Evolutionary conservation across 2,329 filamentous ascomycete species (phyloP), one percentile per base, ranked within the genome.

Genomic region (Trichoderma harzianum): DNA sequence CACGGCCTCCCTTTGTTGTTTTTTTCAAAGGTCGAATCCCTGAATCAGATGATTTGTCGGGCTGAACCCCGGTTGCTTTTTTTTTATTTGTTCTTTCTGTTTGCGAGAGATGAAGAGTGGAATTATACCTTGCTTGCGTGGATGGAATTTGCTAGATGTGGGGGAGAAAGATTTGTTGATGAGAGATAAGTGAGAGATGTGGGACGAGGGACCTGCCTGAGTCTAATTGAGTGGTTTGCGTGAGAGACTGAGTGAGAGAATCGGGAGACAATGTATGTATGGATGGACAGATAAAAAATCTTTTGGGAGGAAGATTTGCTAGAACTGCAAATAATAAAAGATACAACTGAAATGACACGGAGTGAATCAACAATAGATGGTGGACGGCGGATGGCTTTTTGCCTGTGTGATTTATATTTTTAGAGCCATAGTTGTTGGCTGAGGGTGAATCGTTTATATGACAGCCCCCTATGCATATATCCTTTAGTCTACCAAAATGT

Each of bases 31-130:
- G 60, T 70, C 61, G 62, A 62, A 34, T 36, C 55, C 66, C 30
- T 26, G 53, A 60, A 21, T 53, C 66, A 28, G 64, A 58, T 67
- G 64, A 5, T 58, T n/a, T 43, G 14, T 36, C 24, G 32, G 34
- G n/a, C 34, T 3, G 24, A 21, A 16, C 12, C 57, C 57, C 30
- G 30, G n/a, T 21, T 39, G 24, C 43, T 28, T 60, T 30, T 28
- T 34, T 36, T 60, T 7, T 12, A 32, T 71, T 67, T 67, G 62
- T 66, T 51, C 64, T 62, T 66, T 72, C 28, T 71, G 60, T n/a
- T 62, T 21, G 39, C 34, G 57, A 30, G 65, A 47, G 66, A 30
- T 53, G 47, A 51, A 24, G 47, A 53, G 47, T 53, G 47, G 47
- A 53, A 53, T 53, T 53, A 53, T 53, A 53, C 47, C 47, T 53